Percentiles rank a stretch among this genome's conserved stretches.
Evolutionary conservation across 345 rosid genomes (phyloP).

Genomic region (Pistacia integerrima): DNA sequence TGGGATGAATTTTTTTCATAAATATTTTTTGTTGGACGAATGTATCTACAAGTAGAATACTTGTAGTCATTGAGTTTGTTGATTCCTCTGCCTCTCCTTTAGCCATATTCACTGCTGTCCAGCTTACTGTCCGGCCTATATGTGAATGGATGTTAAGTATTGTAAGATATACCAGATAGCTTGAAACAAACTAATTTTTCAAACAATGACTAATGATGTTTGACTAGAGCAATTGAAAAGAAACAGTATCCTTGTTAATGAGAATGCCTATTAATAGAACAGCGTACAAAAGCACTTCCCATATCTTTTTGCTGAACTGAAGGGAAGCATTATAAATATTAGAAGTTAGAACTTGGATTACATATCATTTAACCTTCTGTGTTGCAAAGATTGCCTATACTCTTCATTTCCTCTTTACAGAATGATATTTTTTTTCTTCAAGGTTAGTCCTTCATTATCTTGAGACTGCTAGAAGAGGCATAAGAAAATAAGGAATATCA

Average conservation of each 20-base stretch:
- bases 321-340: not conserved
- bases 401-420: too few relatives aligned
- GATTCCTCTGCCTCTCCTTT: conserved; percentile 1
- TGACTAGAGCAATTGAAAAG: not conserved
- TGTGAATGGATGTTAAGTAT: too few relatives aligned
- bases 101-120: not conserved
- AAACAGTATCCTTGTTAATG: too few relatives aligned
- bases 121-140: not conserved
- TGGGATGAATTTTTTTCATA: not conserved
- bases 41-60: not conserved
- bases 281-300: too few relatives aligned
- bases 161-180: too few relatives aligned
- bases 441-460: not conserved
- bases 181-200: too few relatives aligned
- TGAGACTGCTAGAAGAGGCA: not conserved
- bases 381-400: not conserved
- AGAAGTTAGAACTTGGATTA: not conserved
- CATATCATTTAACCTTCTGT: not conserved
- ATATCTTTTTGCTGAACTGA: not conserved
- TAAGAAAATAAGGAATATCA: too few relatives aligned
- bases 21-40: too few relatives aligned
- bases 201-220: too few relatives aligned
- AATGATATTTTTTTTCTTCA: not conserved
- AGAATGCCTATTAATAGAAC: not conserved
- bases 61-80: not conserved